A percentile compares a stretch with the other conserved stretches of the same genome.
Conservation (phyloP, 192 early-diverging fungal genomes). For the Coemansia sp. region DNA sequence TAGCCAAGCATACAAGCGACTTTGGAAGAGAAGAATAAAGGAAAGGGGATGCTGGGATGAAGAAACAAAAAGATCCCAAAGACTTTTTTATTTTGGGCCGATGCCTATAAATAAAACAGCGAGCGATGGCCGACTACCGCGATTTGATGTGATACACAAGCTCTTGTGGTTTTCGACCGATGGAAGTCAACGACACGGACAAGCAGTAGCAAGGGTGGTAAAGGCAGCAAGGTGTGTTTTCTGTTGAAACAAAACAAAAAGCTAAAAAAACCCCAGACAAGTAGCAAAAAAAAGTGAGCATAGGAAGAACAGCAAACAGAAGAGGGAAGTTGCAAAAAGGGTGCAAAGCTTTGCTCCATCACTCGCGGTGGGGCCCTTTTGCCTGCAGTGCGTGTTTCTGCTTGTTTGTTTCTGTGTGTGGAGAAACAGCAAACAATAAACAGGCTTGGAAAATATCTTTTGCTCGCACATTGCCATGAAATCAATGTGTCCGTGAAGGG, state of each 20-base stretch:
- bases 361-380: no score
- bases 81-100: neutral
- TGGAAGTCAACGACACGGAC: neutral
- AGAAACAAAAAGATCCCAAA: neutral
- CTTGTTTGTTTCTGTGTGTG: neutral
- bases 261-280: neutral
- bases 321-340: neutral
- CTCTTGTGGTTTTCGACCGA: neutral
- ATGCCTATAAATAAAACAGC: neutral
- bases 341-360: neutral
- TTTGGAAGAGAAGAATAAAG: neutral
- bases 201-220: neutral
- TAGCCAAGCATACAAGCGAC: constrained; percentile 1
- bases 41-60: neutral
- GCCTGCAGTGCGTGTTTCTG: neutral
- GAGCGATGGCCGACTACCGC: neutral
- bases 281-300: neutral
- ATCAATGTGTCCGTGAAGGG: constrained; percentile 2
- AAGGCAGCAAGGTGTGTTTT: neutral
- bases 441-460: neutral
- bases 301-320: neutral
- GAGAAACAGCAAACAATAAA: neutral
- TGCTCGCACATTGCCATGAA: neutral
- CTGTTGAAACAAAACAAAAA: neutral
- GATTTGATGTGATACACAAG: neutral